phyloP scores from a whole-genome alignment of 164 flowering plant species.

The Umbilicus rupestris region DNA sequence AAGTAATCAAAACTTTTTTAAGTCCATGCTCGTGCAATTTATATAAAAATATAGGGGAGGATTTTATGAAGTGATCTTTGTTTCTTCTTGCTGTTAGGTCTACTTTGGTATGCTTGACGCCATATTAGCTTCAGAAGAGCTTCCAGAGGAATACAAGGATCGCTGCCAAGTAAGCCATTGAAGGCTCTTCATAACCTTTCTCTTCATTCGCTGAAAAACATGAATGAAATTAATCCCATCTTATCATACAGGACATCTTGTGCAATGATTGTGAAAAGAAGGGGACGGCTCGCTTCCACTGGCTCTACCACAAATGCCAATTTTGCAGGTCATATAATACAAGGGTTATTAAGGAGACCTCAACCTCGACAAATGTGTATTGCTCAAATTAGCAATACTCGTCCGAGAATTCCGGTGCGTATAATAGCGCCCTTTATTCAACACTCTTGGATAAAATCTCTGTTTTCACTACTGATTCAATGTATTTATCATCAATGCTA shows the following conservation, averaged over 20 bases:
- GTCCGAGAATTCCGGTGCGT: background rate
- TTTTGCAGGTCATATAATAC: slow-evolving; percentile 81
- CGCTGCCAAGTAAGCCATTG: slow-evolving; percentile 54
- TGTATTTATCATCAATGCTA: too few relatives aligned
- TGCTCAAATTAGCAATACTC: slow-evolving; percentile 19
- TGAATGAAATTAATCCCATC: background rate
- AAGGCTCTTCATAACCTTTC: background rate
- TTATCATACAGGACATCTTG: slow-evolving; percentile 54
- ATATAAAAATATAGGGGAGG: background rate
- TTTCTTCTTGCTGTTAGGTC: slow-evolving; percentile 32
- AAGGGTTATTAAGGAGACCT: slow-evolving; percentile 48
- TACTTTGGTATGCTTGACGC: slow-evolving; percentile 95
- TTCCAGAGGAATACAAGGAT: slow-evolving; percentile 78
- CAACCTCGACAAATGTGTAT: slow-evolving; percentile 21
- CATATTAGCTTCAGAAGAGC: slow-evolving; percentile 70
- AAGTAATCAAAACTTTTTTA: background rate
- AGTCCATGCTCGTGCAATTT: background rate
- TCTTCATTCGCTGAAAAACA: background rate
- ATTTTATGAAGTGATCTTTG: background rate
- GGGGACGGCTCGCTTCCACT: slow-evolving; percentile 72
- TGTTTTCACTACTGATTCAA: too few relatives aligned
- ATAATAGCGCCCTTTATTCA: background rate
- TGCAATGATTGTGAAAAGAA: slow-evolving; percentile 84
- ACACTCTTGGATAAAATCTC: too few relatives aligned
- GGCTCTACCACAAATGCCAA: slow-evolving; percentile 85